These are phyloP conservation scores for Populus trichocarpa DNA, from an alignment of 441 rosid species.

Conservation along the genomic window DNA sequence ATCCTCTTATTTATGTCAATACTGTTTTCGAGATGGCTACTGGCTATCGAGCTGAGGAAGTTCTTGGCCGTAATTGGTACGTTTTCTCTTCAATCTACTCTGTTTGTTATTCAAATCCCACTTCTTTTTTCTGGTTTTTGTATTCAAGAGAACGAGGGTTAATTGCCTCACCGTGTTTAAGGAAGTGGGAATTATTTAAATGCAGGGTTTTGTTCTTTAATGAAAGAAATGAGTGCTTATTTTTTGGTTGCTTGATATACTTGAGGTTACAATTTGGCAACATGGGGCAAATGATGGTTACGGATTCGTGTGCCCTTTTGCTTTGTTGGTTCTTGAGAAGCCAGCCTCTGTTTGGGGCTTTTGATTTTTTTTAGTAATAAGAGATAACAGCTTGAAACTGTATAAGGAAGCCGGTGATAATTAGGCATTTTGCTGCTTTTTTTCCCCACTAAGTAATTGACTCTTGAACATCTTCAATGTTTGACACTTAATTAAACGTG, in stretches of 20 bases:
- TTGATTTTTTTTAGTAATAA: not conserved
- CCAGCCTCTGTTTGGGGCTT: not conserved
- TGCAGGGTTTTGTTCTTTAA: slow-evolving; percentile 14
- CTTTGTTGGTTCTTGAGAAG: not conserved
- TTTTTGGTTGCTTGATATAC: not conserved
- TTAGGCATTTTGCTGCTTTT: not conserved
- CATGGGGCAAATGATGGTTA: not conserved
- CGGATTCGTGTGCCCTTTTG: not conserved
- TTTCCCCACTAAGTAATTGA: not conserved
- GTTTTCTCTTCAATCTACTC: slow-evolving; percentile 19
- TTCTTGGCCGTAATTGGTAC: slow-evolving; percentile 91
- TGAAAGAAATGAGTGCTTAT: not conserved
- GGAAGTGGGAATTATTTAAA: not conserved
- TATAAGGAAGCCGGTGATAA: not conserved
- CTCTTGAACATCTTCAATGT: not conserved
- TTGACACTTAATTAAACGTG: not conserved
- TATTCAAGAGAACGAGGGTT: no score
- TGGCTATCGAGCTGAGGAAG: slow-evolving; percentile 90
- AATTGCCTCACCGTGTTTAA: not conserved
- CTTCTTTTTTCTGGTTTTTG: no score
- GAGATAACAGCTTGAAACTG: not conserved
- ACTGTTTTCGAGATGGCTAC: slow-evolving; percentile 88
- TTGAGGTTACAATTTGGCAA: not conserved
- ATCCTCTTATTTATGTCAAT: slow-evolving; percentile 85
- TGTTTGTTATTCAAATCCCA: no score